Evolutionary conservation across 2,329 filamentous ascomycete genomes (phyloP).

Genomic region (Macrophomina pseudophaseolina): DNA sequence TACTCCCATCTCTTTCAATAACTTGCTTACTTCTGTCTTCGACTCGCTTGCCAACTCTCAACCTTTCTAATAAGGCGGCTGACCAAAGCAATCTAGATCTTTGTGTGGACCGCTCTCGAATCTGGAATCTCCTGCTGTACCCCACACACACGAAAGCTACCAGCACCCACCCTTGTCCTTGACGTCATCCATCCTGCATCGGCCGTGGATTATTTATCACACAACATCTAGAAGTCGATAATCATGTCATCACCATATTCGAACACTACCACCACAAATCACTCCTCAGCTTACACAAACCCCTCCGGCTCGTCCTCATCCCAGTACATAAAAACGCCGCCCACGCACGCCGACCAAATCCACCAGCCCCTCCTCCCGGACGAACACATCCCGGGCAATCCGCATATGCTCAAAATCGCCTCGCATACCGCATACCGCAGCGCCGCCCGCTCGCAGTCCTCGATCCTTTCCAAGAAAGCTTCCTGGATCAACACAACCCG

Average conservation of each 20-base stretch:
- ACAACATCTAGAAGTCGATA: not conserved
- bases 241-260: slow-evolving; percentile 2
- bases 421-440: slow-evolving; percentile 32
- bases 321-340: not conserved
- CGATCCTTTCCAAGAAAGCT: slow-evolving; percentile 19
- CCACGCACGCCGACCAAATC: not conserved
- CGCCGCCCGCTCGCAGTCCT: slow-evolving; percentile 26
- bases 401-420: slow-evolving; percentile 36
- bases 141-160: not conserved
- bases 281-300: not conserved
- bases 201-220: not conserved
- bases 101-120: not conserved
- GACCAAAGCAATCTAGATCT: not conserved
- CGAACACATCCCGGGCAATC: slow-evolving; percentile 9
- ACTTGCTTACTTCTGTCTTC: not conserved
- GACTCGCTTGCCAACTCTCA: not conserved
- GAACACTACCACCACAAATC: not conserved
- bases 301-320: not conserved
- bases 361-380: not conserved
- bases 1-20: not conserved
- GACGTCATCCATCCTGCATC: slow-evolving; percentile 22
- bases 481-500: slow-evolving; percentile 20
- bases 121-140: slow-evolving; percentile 2
- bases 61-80: not conserved
- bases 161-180: not conserved